Evolutionary conservation across 2,329 filamentous ascomycete genomes (phyloP), one percentile per base, ranked within the genome.

Genomic region (Xylariales sp.): DNA sequence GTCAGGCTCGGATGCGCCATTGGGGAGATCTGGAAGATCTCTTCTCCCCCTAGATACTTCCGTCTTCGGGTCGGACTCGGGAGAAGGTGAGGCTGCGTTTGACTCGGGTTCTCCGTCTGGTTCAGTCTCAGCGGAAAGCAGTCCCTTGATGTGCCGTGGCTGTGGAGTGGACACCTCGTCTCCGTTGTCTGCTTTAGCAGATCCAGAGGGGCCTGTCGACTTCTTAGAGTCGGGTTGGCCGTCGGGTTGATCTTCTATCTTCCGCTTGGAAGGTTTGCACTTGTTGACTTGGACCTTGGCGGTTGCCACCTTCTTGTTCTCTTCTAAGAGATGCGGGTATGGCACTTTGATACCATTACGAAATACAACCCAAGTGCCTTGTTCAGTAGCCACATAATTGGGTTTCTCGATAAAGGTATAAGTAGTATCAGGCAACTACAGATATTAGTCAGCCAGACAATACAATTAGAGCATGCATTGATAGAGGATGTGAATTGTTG

Each of bases 171-270:
- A 69, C 4, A 70, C 62, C n/a, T 77, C 77, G 48, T 76, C 78
- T 59, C 73, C 78, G 68, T 78, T 73, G 34, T 75, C 73, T 4
- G 34, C 57, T 54, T 67, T 74, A 45, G 53, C 62, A 71, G n/a
- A 75, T 72, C 18, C 76, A 71, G 79, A 71, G 43, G 52, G 49
- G 49, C 75, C 78, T n/a, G 80, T 79, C 23, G 77, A 78, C 65
- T 83, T 83, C 79, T 88, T 88, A 34, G 83, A 79, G 1, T 81
- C 81, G 0, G 83, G 83, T 69, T 85, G 83, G 28, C 81, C 82
- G 23, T 87, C 85, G 1, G 80, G 81, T 67, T 84, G 83, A 34
- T 82, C 83, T 14, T 82, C 83, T 5, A 85, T 82, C 73, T 83
- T 86, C 30, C 86, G 83, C 78, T 88, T 89, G 74, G 80, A 53